Percentiles rank a stretch among this genome's conserved stretches.
These are phyloP conservation scores for Vitis rupestris DNA, from an alignment of 164 flowering plant species.

Conservation along the genomic window DNA sequence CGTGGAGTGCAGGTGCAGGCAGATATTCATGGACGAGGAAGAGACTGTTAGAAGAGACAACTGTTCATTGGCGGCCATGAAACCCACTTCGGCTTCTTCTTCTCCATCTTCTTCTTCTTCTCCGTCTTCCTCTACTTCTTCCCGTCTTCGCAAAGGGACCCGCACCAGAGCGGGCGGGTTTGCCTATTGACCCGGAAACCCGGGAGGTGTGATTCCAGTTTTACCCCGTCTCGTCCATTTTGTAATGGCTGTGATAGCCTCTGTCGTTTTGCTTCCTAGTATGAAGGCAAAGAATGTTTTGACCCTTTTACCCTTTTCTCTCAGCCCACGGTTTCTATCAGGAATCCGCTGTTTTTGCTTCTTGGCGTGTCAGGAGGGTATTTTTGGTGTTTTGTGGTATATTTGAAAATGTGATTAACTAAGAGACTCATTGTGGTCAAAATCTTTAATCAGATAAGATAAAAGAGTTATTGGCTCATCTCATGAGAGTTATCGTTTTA, in stretches of 20 bases:
- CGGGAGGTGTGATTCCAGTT: constrained; percentile 5
- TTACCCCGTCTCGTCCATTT: constrained; percentile 19
- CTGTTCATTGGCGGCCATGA: constrained; percentile 40
- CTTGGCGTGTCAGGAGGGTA: not conserved
- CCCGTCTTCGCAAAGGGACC: constrained; percentile 26
- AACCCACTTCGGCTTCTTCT: constrained; percentile 17
- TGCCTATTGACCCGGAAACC: constrained; percentile 24
- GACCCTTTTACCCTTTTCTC: not conserved
- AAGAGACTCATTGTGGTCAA: not conserved
- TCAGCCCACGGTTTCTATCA: constrained; percentile 3
- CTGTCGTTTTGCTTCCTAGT: constrained; percentile 20
- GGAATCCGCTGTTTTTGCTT: not conserved
- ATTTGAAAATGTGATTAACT: not conserved
- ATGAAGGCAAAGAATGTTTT: constrained; percentile 15
- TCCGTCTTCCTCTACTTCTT: constrained; percentile 26
- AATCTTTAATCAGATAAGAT: not conserved
- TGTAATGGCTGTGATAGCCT: constrained; percentile 17
- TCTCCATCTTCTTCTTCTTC: constrained; percentile 26
- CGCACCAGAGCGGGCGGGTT: constrained; percentile 38
- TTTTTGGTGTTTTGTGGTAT: constrained; percentile 4
- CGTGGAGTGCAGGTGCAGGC: constrained; percentile 75
- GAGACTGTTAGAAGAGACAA: constrained; percentile 34
- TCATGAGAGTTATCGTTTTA: not conserved
- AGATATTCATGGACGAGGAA: constrained; percentile 69
- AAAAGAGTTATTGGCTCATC: too few relatives aligned